Percentiles rank a stretch among this genome's conserved stretches.
Conservation (phyloP, 75 land plant genomes). For the Pinus tabuliformis region DNA sequence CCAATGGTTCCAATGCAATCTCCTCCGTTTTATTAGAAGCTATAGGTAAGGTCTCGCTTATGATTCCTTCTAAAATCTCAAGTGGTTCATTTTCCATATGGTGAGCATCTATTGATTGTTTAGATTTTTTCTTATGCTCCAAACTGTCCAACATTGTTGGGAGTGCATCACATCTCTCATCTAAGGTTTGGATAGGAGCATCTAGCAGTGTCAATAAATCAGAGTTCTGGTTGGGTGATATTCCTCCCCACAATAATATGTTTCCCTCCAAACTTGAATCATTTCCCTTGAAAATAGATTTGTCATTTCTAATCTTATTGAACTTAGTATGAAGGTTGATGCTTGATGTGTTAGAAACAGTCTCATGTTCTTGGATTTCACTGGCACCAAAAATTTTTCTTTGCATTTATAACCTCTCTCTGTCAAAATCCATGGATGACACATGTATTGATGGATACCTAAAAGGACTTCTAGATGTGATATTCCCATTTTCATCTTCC, state of each 20-base stretch:
- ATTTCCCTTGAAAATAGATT: background rate
- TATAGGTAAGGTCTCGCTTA: background rate
- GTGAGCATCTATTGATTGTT: background rate
- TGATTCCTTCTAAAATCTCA: background rate
- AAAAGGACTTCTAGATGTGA: background rate
- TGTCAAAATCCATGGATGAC: background rate
- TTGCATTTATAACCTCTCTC: background rate
- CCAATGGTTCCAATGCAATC: background rate
- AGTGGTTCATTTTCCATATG: background rate
- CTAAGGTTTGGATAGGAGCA: background rate
- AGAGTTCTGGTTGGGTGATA: background rate
- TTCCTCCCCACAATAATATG: background rate
- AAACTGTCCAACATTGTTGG: background rate
- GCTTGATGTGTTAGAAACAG: background rate
- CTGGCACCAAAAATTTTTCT: background rate
- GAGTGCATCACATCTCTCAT: background rate
- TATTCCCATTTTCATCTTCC: background rate
- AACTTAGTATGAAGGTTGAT: background rate
- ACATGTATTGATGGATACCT: background rate
- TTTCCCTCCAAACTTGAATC: conserved; percentile 4
- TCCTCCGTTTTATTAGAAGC: background rate
- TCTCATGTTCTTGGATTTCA: background rate
- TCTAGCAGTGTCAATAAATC: background rate
- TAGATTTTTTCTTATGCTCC: background rate
- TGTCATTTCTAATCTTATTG: background rate